A percentile compares a stretch with the other conserved stretches of the same genome.
phyloP scores from a whole-genome alignment of 192 early-diverging fungal genomes.

The Umbelopsis vinacea region DNA sequence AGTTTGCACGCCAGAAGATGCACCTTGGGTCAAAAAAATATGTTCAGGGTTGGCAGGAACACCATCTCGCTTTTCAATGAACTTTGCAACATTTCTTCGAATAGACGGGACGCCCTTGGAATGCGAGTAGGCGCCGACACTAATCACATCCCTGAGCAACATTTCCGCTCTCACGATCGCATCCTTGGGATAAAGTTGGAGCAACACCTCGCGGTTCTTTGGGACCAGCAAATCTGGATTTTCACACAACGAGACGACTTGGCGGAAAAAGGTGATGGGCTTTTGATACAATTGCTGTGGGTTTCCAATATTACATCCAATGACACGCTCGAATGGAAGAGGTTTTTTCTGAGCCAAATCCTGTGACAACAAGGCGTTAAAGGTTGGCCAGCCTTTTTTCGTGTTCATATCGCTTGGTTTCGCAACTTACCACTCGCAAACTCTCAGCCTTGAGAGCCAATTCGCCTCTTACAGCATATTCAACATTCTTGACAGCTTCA shows the following conservation, averaged over 20 bases:
- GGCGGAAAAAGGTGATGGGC: conserved; percentile 96
- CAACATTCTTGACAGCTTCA: conserved; percentile 70
- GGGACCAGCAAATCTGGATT: conserved; percentile 81
- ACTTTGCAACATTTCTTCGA: conserved; percentile 86
- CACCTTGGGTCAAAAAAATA: conserved; percentile 94
- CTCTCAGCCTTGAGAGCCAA: conserved; percentile 93
- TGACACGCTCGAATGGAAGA: conserved; percentile 73
- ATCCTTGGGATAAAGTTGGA: conserved; percentile 79
- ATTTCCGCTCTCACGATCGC: conserved; percentile 83
- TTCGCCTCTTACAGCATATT: conserved; percentile 97
- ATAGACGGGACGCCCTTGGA: conserved; percentile 90
- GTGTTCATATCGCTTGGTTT: not conserved
- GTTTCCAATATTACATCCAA: conserved; percentile 91
- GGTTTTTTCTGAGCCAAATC: conserved; percentile 1
- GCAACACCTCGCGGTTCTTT: conserved; percentile 55
- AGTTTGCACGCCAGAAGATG: conserved; percentile 91
- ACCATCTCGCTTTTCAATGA: conserved; percentile 91
- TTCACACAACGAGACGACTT: conserved; percentile 87
- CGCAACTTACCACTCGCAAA: conserved; percentile 57
- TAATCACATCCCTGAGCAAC: conserved; percentile 72
- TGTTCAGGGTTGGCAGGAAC: conserved; percentile 79
- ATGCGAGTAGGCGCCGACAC: conserved; percentile 91
- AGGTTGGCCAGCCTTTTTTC: not conserved
- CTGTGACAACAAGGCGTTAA: not conserved
- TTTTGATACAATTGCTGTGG: conserved; percentile 89